These are phyloP conservation scores for Oxyria digyna DNA, from an alignment of 148 eudicot species.

Conservation along the genomic window DNA sequence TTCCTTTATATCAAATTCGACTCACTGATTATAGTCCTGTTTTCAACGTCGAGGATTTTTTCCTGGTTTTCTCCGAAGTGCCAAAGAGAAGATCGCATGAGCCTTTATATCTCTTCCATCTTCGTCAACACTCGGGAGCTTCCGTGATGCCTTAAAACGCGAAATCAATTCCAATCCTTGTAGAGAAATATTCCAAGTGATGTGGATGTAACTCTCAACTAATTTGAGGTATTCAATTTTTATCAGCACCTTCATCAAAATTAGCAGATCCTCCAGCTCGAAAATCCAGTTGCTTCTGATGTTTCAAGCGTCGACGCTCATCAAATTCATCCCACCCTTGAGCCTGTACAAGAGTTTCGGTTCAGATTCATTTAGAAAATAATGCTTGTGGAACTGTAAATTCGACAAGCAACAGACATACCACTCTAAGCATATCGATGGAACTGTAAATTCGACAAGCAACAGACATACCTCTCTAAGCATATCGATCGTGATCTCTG, in stretches of 20 bases:
- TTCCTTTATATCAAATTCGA: too few relatives aligned
- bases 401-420: slow-evolving; percentile 14
- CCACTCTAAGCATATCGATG: slow-evolving; percentile 70
- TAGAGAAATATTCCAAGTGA: too few relatives aligned
- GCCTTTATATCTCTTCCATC: too few relatives aligned
- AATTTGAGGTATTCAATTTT: slow-evolving; percentile 36
- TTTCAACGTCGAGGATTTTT: too few relatives aligned
- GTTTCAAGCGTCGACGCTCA: slow-evolving; percentile 56
- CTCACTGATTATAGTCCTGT: too few relatives aligned
- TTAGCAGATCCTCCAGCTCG: slow-evolving; percentile 55
- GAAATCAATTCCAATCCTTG: too few relatives aligned
- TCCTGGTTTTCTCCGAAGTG: too few relatives aligned
- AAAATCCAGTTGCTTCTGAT: slow-evolving; percentile 83
- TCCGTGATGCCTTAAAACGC: too few relatives aligned
- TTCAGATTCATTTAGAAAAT: background rate
- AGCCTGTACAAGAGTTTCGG: slow-evolving; percentile 27
- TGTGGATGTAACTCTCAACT: too few relatives aligned
- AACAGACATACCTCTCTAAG: slow-evolving; percentile 53
- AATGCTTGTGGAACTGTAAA: background rate
- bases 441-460: too few relatives aligned
- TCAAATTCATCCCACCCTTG: slow-evolving; percentile 93
- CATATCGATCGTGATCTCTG: slow-evolving; percentile 68
- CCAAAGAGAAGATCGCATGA: too few relatives aligned
- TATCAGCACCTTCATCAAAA: slow-evolving; percentile 97
- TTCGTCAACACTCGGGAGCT: too few relatives aligned